These are phyloP conservation scores for Pascua sp. DNA, from an alignment of 1,284 basidiomycete species.

Conservation along the genomic window DNA sequence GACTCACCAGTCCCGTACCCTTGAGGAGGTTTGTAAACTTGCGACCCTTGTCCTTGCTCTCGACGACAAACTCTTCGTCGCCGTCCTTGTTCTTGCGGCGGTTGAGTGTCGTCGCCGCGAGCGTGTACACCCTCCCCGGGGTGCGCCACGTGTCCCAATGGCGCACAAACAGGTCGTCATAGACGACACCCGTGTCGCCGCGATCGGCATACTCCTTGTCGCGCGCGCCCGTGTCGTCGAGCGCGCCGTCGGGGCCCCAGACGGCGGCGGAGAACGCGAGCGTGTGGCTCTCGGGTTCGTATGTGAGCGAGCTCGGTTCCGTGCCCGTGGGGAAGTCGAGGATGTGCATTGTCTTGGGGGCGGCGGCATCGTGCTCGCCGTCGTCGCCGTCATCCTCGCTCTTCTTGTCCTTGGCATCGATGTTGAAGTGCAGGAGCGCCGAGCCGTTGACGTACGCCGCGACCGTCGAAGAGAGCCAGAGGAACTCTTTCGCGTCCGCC, in stretches of 20 bases:
- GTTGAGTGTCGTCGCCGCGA: conserved; percentile 47
- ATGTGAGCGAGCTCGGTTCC: conserved; percentile 62
- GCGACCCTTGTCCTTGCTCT: conserved; percentile 40
- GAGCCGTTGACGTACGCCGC: conserved; percentile 47
- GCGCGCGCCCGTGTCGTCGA: conserved; percentile 62
- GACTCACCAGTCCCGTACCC: conserved; percentile 62
- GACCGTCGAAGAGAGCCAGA: conserved; percentile 42
- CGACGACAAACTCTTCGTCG: conserved; percentile 5
- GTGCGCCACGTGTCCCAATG: conserved; percentile 88
- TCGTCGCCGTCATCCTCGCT: neutral
- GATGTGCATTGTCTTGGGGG: conserved; percentile 13
- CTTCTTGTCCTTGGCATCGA: conserved; percentile 8
- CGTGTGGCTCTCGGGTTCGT: conserved; percentile 45
- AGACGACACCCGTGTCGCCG: conserved; percentile 71
- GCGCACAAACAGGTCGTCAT: conserved; percentile 69
- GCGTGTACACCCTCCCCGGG: conserved; percentile 59
- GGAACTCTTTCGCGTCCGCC: conserved; percentile 22
- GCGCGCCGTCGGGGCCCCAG: conserved; percentile 62
- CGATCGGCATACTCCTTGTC: conserved; percentile 68
- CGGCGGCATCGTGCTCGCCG: neutral
- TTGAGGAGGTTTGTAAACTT: conserved; percentile 60
- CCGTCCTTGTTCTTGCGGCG: conserved; percentile 43
- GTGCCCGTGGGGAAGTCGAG: conserved; percentile 53
- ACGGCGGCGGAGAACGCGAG: conserved; percentile 68
- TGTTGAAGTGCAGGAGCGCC: conserved; percentile 20